Evolutionary conservation across 1,284 basidiomycete species (phyloP).

Genomic region (Leccinum brunneo-olivaceum): DNA sequence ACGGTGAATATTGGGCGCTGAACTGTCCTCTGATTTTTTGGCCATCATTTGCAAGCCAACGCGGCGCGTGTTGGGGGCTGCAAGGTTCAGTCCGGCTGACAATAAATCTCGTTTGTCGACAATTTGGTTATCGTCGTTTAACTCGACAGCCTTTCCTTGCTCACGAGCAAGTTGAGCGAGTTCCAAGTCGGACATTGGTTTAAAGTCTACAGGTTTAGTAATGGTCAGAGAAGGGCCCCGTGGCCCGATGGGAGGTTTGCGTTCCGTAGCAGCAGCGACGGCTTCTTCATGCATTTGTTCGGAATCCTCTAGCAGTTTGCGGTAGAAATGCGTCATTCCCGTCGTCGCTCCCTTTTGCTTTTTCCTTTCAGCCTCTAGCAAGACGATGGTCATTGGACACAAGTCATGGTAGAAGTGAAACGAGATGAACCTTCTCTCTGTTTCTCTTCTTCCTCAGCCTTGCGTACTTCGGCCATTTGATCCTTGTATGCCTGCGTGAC

Average conservation of each 20-base stretch:
- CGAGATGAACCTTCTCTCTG: slow-evolving; percentile 69
- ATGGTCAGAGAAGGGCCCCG: slow-evolving; percentile 59
- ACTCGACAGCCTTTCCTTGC: slow-evolving; percentile 83
- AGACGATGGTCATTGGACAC: slow-evolving; percentile 1
- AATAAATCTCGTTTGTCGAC: slow-evolving; percentile 93
- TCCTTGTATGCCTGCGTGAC: slow-evolving; percentile 97
- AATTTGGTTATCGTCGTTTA: slow-evolving; percentile 97
- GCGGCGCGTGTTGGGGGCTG: slow-evolving; percentile 70
- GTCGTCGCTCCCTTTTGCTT: slow-evolving; percentile 49
- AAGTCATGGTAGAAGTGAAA: neutral
- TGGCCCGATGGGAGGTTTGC: slow-evolving; percentile 56
- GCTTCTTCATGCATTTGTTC: slow-evolving; percentile 80
- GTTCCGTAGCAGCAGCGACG: slow-evolving; percentile 58
- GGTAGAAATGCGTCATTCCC: slow-evolving; percentile 86
- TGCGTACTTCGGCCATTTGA: slow-evolving; percentile 88
- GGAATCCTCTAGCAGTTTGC: slow-evolving; percentile 73
- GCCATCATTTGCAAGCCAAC: slow-evolving; percentile 37
- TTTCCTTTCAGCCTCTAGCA: slow-evolving; percentile 59
- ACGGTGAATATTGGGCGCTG: slow-evolving; percentile 45
- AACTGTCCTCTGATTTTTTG: slow-evolving; percentile 25
- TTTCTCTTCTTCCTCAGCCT: slow-evolving; percentile 88
- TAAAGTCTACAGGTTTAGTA: slow-evolving; percentile 58
- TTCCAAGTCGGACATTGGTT: slow-evolving; percentile 60
- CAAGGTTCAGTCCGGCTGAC: slow-evolving; percentile 86
- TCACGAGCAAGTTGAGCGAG: slow-evolving; percentile 61